phyloP scores from a whole-genome alignment of 768 basidiomycete genomes.

The Pleurotus giganteus region DNA sequence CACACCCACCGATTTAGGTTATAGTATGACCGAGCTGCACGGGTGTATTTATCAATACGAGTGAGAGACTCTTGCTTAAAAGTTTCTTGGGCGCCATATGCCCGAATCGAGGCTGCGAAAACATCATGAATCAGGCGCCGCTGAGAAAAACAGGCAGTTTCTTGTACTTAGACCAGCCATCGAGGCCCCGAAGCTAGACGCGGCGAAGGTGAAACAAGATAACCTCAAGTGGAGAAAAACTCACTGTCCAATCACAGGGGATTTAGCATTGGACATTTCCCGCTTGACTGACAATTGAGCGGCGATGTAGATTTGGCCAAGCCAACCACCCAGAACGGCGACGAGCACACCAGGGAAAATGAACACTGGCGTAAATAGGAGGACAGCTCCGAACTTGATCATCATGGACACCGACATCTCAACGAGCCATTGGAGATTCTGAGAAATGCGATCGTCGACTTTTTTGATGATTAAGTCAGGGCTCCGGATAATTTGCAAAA shows the following conservation, averaged over 20 bases:
- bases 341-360: slow-evolving; percentile 28
- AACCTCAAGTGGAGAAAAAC: slow-evolving; percentile 28
- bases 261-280: slow-evolving; percentile 23
- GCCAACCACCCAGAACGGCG: slow-evolving; percentile 27
- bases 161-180: slow-evolving; percentile 37
- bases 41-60: slow-evolving; percentile 40
- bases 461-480: slow-evolving; percentile 24
- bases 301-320: slow-evolving; percentile 26
- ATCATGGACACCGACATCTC: slow-evolving; percentile 21
- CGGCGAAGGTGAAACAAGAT: slow-evolving; percentile 22
- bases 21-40: slow-evolving; percentile 34
- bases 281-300: slow-evolving; percentile 25
- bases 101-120: slow-evolving; percentile 36
- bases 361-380: slow-evolving; percentile 27
- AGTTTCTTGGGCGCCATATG: slow-evolving; percentile 43
- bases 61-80: slow-evolving; percentile 32
- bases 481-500: slow-evolving; percentile 28
- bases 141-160: neutral
- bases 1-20: slow-evolving; percentile 35
- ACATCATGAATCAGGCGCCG: neutral
- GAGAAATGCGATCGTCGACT: slow-evolving; percentile 32
- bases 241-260: slow-evolving; percentile 31
- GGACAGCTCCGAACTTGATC: slow-evolving; percentile 28
- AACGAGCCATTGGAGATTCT: slow-evolving; percentile 2
- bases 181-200: slow-evolving; percentile 38